These are phyloP conservation scores for Viridothelium virens DNA, from an alignment of 495 filamentous ascomycete genomes.

Conservation along the genomic window DNA sequence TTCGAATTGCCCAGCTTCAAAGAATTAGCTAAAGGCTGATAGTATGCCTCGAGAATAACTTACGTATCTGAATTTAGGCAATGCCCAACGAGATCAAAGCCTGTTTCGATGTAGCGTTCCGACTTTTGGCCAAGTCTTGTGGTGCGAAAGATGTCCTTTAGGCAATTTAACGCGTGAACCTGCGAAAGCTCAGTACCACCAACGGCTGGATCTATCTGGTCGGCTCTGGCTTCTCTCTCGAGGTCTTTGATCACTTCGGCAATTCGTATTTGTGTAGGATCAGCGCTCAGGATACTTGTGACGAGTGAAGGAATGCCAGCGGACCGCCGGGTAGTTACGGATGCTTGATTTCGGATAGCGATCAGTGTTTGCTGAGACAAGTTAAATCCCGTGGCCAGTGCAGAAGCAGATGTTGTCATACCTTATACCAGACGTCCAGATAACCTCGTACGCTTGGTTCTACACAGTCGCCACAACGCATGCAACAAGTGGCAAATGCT, in stretches of 20 bases:
- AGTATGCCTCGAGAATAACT: conserved; percentile 18
- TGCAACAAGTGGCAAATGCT: conserved; percentile 74
- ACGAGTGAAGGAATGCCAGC: conserved; percentile 85
- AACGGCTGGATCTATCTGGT: conserved; percentile 42
- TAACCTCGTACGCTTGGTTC: conserved; percentile 40
- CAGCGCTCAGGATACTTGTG: conserved; percentile 61
- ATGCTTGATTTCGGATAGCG: conserved; percentile 30
- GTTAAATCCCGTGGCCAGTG: neutral
- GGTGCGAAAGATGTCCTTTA: conserved; percentile 80
- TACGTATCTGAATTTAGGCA: conserved; percentile 60
- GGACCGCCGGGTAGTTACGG: conserved; percentile 78
- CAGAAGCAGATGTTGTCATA: conserved; percentile 29
- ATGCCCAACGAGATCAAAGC: conserved; percentile 63
- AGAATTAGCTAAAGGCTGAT: conserved; percentile 11
- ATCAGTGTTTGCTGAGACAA: neutral
- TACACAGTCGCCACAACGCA: conserved; percentile 36
- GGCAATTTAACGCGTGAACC: conserved; percentile 86
- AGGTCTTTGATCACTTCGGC: conserved; percentile 46
- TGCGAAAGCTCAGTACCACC: conserved; percentile 59
- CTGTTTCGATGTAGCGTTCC: conserved; percentile 61
- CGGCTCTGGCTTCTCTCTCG: conserved; percentile 49
- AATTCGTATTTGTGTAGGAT: conserved; percentile 42
- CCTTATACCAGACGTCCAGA: conserved; percentile 61
- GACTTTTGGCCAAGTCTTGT: conserved; percentile 56
- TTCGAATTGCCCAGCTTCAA: conserved; percentile 79